A percentile compares a stretch with the other conserved stretches of the same genome.
phyloP scores from a whole-genome alignment of 352 stramenopile species.

The Globisporangium emineosum region DNA sequence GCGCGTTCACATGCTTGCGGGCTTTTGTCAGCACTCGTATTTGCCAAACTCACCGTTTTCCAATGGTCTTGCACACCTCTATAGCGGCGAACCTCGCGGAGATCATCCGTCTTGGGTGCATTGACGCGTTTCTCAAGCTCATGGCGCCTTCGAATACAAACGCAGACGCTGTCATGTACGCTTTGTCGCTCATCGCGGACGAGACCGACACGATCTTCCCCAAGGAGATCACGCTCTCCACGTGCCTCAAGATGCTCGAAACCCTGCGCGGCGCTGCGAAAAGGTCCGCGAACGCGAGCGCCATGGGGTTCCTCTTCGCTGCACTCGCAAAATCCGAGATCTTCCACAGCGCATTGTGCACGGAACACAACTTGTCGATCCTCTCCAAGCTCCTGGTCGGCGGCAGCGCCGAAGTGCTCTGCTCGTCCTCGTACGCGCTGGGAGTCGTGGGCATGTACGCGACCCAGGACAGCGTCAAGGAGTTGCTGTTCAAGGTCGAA shows the following conservation, averaged over 20 bases:
- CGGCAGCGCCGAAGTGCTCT: constrained; percentile 47
- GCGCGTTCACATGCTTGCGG: background rate
- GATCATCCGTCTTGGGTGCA: constrained; percentile 45
- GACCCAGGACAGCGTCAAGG: constrained; percentile 30
- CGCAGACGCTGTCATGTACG: constrained; percentile 45
- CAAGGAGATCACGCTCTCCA: constrained; percentile 33
- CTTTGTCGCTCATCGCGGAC: constrained; percentile 55
- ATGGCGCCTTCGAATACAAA: constrained; percentile 43
- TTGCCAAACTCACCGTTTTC: background rate
- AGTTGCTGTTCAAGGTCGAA: constrained; percentile 50
- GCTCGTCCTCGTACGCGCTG: constrained; percentile 47
- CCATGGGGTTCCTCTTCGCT: constrained; percentile 57
- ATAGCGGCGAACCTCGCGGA: constrained; percentile 54
- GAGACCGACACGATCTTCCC: constrained; percentile 54
- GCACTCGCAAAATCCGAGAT: constrained; percentile 46
- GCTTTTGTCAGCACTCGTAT: background rate
- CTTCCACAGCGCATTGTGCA: constrained; percentile 48
- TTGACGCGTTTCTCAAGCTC: constrained; percentile 52
- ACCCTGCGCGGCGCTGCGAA: constrained; percentile 65
- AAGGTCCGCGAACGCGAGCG: constrained; percentile 43
- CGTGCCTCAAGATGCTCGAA: constrained; percentile 47
- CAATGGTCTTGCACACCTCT: background rate
- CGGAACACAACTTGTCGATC: constrained; percentile 55
- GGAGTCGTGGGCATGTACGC: constrained; percentile 40
- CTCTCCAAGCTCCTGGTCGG: constrained; percentile 64